Conservation (phyloP, 305 asterid genomes). For the Fraxinus floribunda region DNA sequence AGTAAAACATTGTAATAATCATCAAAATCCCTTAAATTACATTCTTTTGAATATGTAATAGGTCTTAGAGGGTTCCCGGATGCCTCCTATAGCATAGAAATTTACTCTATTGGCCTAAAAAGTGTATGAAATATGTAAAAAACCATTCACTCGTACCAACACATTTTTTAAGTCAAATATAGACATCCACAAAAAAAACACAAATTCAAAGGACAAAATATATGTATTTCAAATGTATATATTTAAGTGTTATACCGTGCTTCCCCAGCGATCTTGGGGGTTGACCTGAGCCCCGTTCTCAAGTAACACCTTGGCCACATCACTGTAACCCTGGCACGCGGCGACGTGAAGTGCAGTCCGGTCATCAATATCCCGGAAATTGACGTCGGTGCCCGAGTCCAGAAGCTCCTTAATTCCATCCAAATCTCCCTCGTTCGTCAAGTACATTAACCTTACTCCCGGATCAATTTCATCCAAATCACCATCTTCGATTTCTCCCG, state of each 20-base stretch:
- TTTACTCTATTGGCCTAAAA: neutral
- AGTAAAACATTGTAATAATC: neutral
- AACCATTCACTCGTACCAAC: neutral
- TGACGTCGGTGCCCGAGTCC: constrained; percentile 63
- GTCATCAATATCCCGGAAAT: constrained; percentile 77
- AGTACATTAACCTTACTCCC: constrained; percentile 76
- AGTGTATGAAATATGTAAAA: neutral
- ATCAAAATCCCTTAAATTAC: neutral
- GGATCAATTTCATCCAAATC: constrained; percentile 62
- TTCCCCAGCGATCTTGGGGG: constrained; percentile 87
- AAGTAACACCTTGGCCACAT: constrained; percentile 61
- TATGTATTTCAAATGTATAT: neutral
- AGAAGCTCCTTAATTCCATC: constrained; percentile 79
- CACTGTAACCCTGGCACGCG: constrained; percentile 81
- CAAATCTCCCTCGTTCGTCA: constrained; percentile 75
- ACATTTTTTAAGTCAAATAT: neutral
- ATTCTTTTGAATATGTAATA: neutral
- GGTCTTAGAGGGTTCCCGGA: neutral
- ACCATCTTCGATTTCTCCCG: constrained; percentile 46
- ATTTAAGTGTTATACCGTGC: constrained; percentile 61
- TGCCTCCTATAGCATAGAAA: neutral
- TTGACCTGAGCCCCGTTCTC: constrained; percentile 61
- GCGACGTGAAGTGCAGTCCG: constrained; percentile 92
- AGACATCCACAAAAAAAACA: neutral
- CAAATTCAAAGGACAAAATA: neutral